These are phyloP conservation scores for Botryotinia narcissicola DNA, from an alignment of 2,329 filamentous ascomycete species.

Conservation along the genomic window DNA sequence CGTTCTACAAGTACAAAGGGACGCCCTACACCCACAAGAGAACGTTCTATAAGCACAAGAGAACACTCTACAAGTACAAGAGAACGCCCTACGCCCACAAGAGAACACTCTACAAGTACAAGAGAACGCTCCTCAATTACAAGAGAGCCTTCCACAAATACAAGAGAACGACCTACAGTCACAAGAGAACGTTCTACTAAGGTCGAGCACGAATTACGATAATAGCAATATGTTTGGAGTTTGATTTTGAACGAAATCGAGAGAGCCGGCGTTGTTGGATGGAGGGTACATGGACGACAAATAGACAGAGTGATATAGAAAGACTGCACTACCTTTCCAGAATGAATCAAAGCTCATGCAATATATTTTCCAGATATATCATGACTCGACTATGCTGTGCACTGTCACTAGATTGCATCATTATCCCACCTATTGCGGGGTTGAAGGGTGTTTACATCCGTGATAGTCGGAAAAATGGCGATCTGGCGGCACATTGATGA, in stretches of 20 bases:
- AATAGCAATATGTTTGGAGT: not conserved
- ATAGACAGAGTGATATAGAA: slow-evolving; percentile 6
- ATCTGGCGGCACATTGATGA: not conserved
- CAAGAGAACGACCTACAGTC: not conserved
- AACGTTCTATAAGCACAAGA: not conserved
- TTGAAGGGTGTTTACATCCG: not conserved
- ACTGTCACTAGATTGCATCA: not conserved
- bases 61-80: not conserved
- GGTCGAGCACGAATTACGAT: slow-evolving; percentile 14
- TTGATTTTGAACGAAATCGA: not conserved
- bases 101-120: not conserved
- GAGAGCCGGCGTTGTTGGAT: not conserved
- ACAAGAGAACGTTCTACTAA: not conserved
- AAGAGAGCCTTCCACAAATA: not conserved
- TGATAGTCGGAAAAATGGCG: not conserved
- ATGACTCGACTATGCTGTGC: not conserved
- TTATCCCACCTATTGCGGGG: not conserved
- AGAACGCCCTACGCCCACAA: not conserved
- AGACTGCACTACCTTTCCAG: not conserved
- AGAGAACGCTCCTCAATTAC: not conserved
- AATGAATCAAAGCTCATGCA: slow-evolving; percentile 4
- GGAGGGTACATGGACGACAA: not conserved
- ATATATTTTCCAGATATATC: not conserved
- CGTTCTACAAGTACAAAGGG: not conserved
- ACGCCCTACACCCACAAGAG: not conserved